These are phyloP conservation scores for Vachellia collinsii DNA, from an alignment of 306 rosid species.

Conservation along the genomic window DNA sequence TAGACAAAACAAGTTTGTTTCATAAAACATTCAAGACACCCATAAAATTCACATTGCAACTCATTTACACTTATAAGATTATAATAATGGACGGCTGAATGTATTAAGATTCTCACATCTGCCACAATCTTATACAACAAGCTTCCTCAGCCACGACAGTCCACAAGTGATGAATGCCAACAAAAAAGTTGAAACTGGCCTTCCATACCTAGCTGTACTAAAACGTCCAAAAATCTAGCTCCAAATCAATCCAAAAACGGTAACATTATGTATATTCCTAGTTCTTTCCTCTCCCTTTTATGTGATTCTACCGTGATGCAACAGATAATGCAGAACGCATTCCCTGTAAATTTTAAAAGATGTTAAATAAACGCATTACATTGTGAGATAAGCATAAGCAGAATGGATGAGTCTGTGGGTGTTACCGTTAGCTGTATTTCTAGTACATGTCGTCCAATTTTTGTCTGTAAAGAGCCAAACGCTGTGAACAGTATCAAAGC, in stretches of 20 bases:
- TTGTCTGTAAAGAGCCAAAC: constrained; percentile 53
- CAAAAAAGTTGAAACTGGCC: constrained; percentile 16
- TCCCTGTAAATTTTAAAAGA: constrained; percentile 35
- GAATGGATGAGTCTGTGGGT: constrained; percentile 5
- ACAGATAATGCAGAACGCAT: constrained; percentile 33
- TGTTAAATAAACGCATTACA: constrained; percentile 6
- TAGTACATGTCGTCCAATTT: constrained; percentile 53
- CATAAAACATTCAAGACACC: constrained; percentile 13
- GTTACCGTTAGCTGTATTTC: constrained; percentile 32
- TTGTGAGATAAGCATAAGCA: constrained; percentile 11
- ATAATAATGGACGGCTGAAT: constrained; percentile 26
- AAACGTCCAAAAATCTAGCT: constrained; percentile 8
- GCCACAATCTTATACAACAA: constrained; percentile 26
- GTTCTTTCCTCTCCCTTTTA: background rate
- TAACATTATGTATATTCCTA: background rate
- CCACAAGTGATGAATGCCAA: constrained; percentile 18
- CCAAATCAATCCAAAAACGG: constrained; percentile 13
- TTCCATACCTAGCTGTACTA: constrained; percentile 35
- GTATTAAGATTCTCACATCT: constrained; percentile 4
- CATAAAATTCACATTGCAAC: constrained; percentile 29
- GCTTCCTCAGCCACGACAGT: constrained; percentile 14
- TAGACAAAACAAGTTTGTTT: constrained; percentile 4
- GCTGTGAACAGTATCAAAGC: constrained; percentile 38
- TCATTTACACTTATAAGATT: constrained; percentile 35
- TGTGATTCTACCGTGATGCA: constrained; percentile 30